Evolutionary conservation across 129 eudicot genomes (phyloP).

Genomic region (Centaurea solstitialis): DNA sequence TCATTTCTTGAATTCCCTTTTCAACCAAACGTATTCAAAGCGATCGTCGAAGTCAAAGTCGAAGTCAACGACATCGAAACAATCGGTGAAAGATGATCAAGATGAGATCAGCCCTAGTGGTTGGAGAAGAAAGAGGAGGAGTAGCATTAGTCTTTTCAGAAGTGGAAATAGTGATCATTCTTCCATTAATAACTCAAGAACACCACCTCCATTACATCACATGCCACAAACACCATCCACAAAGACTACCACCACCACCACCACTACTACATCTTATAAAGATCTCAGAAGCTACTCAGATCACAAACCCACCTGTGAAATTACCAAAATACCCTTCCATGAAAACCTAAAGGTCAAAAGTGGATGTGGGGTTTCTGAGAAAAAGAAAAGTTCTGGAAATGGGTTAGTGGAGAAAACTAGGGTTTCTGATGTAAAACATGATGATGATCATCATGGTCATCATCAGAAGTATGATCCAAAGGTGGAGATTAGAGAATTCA

Average conservation of each 20-base stretch:
- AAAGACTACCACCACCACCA: constrained; percentile 31
- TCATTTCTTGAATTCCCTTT: constrained; percentile 83
- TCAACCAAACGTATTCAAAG: constrained; percentile 64
- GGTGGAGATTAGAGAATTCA: constrained; percentile 40
- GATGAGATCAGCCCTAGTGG: constrained; percentile 58
- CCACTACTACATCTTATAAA: constrained; percentile 39
- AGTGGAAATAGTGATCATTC: constrained; percentile 31
- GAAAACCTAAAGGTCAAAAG: constrained; percentile 37
- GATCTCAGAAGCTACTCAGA: constrained; percentile 37
- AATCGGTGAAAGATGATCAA: constrained; percentile 51
- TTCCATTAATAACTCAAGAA: constrained; percentile 22
- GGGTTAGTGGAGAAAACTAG: constrained; percentile 30
- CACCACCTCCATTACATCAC: constrained; percentile 52
- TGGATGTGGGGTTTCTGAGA: constrained; percentile 28
- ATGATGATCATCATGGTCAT: constrained; percentile 25
- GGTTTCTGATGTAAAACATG: constrained; percentile 28
- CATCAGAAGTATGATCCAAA: constrained; percentile 36
- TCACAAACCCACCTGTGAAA: constrained; percentile 32
- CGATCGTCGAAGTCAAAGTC: constrained; percentile 60
- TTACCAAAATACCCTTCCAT: constrained; percentile 35
- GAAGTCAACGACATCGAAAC: constrained; percentile 39
- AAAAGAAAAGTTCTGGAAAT: constrained; percentile 31
- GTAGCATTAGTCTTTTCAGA: constrained; percentile 82
- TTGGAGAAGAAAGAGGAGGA: constrained; percentile 79
- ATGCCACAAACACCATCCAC: constrained; percentile 33